Conservation (phyloP, 2,329 filamentous ascomycete genomes). For the Neurospora sp. region DNA sequence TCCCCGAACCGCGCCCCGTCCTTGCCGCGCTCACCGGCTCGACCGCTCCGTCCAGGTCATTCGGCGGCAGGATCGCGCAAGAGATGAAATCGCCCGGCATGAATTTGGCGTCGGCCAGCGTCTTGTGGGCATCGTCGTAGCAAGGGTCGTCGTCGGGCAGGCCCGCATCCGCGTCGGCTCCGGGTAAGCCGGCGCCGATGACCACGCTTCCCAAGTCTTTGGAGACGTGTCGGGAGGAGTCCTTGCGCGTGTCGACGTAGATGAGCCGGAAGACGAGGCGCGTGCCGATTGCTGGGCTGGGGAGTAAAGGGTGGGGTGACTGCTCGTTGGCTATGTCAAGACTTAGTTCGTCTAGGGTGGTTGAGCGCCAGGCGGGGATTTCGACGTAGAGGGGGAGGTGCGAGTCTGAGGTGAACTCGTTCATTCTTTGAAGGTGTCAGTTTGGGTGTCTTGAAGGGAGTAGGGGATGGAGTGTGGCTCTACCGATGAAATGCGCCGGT, state of each 20-base stretch:
- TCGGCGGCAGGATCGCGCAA: slow-evolving; percentile 68
- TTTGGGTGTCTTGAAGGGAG: neutral
- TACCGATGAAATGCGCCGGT: slow-evolving; percentile 63
- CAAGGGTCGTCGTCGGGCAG: slow-evolving; percentile 30
- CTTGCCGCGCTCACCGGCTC: slow-evolving; percentile 48
- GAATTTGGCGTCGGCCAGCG: slow-evolving; percentile 66
- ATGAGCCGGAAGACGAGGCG: slow-evolving; percentile 81
- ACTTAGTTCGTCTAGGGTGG: slow-evolving; percentile 71
- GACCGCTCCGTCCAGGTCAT: slow-evolving; percentile 59
- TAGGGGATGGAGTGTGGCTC: neutral
- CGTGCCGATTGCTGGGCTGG: slow-evolving; percentile 66
- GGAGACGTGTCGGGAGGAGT: slow-evolving; percentile 51
- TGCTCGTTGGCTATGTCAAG: slow-evolving; percentile 56
- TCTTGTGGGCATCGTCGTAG: slow-evolving; percentile 55
- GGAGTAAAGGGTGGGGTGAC: slow-evolving; percentile 52
- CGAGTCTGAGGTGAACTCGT: slow-evolving; percentile 54
- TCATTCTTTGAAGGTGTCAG: slow-evolving; percentile 37
- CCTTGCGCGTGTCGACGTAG: slow-evolving; percentile 57
- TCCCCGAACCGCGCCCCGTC: slow-evolving; percentile 30
- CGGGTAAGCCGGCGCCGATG: slow-evolving; percentile 48
- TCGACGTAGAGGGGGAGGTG: slow-evolving; percentile 58
- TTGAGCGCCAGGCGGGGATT: slow-evolving; percentile 79
- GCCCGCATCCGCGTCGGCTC: slow-evolving; percentile 16
- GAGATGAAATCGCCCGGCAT: slow-evolving; percentile 84
- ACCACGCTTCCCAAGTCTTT: slow-evolving; percentile 80